These are phyloP conservation scores for Daldinia concentrica DNA, from an alignment of 495 filamentous ascomycete species.

Conservation along the genomic window DNA sequence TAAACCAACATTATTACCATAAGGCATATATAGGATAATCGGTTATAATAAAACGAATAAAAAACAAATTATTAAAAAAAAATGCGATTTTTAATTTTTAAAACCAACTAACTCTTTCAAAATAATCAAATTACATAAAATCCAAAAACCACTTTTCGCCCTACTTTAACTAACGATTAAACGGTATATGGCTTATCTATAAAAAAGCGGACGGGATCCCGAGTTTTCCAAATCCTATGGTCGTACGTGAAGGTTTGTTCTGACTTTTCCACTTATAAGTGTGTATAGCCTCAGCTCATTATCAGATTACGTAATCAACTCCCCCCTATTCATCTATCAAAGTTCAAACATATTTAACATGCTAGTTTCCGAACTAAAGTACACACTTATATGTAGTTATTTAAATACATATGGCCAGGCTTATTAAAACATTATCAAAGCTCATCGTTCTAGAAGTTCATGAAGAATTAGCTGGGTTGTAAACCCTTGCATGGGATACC, in stretches of 20 bases:
- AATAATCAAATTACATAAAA: too few relatives aligned
- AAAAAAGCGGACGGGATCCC: constrained; percentile 63
- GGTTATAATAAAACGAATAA: too few relatives aligned
- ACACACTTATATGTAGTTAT: background rate
- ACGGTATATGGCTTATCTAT: constrained; percentile 53
- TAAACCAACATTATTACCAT: too few relatives aligned
- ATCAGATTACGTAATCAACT: background rate
- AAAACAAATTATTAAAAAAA: too few relatives aligned
- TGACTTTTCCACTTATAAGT: background rate
- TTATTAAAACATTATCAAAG: background rate
- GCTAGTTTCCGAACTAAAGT: too few relatives aligned
- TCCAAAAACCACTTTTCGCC: too few relatives aligned
- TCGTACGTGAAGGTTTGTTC: constrained; percentile 60
- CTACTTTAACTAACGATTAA: too few relatives aligned
- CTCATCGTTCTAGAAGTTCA: background rate
- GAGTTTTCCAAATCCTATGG: constrained; percentile 56
- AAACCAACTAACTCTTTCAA: too few relatives aligned
- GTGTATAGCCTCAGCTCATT: background rate
- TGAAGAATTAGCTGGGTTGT: background rate
- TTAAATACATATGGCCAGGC: background rate
- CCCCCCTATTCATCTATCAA: background rate
- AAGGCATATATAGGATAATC: too few relatives aligned
- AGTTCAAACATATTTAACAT: background rate
- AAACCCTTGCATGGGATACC: background rate
- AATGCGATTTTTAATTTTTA: too few relatives aligned